Base-by-base conservation (phyloP, 2,329 filamentous ascomycete species). In the Fusarium sp. region DNA sequence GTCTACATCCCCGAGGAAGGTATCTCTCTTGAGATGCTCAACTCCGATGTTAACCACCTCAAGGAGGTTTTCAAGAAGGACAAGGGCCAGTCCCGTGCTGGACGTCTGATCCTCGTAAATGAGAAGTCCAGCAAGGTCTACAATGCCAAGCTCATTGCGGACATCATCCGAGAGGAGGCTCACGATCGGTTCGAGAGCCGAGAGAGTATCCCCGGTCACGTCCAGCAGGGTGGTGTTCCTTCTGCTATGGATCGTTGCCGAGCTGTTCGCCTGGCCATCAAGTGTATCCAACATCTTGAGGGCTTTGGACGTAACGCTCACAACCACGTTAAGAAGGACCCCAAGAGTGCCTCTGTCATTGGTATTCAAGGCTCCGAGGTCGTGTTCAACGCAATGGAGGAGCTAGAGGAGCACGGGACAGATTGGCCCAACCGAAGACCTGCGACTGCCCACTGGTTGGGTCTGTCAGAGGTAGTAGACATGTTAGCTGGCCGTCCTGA, bases 1-100 rank as follows among this genome's bases (percentile, higher is more conserved):
- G 95, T 98, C 18, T 99, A 99, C 84, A 98, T 96, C 10, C 96
- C 96, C 3, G 96, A 99, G 83, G 95, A 99, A 83, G 96, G 96
- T 12, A 94, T 99, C 83, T 93, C 92, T 81, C 91, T 99, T 63
- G 93, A 96, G 79, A 98, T 97, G 93, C 90, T 99, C 12, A 92
- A 94, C 48, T 89, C 91, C 10, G 96, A 99, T 79, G 98, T 99
- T 77, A 91, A 93, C 69, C 93, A 97, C 81, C 88, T 99, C 42
- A 94, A 96, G 74, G 87, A 96, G 22, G 92, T 94, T 64, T 99
- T 99, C 84, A 86, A 89, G 20, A 89, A 92, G 68, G 96, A 99
- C 84, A 92, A 91, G 79, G 96, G 96, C 66, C 93, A 96, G 82
- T 94, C 92, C 54, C 92, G 95, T 62, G 96, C 95, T 1, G 96